Evolutionary conservation across 1,139 yeast genomes (phyloP), one percentile per base, ranked within the genome.

Genomic region (Protomyces gravidus): DNA sequence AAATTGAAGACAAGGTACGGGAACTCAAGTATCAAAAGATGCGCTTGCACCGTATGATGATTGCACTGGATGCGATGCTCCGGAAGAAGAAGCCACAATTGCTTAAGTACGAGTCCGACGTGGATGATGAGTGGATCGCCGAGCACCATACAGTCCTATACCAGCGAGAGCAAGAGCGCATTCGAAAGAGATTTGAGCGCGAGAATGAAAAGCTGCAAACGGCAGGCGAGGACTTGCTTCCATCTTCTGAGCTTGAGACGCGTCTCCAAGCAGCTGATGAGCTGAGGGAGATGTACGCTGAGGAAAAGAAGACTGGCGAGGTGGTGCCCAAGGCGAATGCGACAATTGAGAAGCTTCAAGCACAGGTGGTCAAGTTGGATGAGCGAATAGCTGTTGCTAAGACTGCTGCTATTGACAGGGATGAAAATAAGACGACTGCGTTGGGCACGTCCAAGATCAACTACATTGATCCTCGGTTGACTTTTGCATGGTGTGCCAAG

Each of bases 371-470:
- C 63, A 83, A 82, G 66, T 70, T 87, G 15, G 94, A 87, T 59
- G 80, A 80, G 62, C 79, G 97, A 66, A 86, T 89, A 55, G 72
- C 78, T 55, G 85, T 81, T 63, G 83, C 88, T 1, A 75, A 81
- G 26, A 76, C 89, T 64, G 95, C 86, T 70, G 78, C 89, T 69
- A 85, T 88, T 71, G 97, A 90, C 70, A 89, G 87, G 72, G 96
- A 90, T 71, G 97, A 89, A 70, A 90, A 90, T 70, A 88, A 96
- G 0, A 89, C 88, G 66, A 97, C 92, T 28, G 90, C 97, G 0
- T 77, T 90, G 67, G 90, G 96, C 49, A 90, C 98, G 0, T 87
- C 96, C 40, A 90, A 90, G 75, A 83, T 88, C 78, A 90, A 90
- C 72, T 90, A 90, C 76, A 90, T 90, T 64, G 98, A 92, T 72